phyloP scores from a whole-genome alignment of 768 basidiomycete genomes.

The Tulasnella sp. region DNA sequence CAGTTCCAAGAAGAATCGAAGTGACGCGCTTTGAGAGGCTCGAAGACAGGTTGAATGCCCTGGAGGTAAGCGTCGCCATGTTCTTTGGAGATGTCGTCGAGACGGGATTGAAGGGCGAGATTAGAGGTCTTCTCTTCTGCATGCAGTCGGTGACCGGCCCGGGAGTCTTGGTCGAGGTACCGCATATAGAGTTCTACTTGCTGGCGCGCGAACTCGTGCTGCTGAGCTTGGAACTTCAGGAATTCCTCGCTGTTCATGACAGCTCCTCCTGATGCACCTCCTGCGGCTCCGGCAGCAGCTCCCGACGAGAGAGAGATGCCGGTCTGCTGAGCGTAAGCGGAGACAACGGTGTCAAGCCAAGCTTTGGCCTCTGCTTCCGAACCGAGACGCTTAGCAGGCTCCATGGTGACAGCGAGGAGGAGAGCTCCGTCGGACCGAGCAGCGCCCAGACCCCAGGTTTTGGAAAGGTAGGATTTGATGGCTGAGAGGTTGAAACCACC shows the following conservation, averaged over 20 bases:
- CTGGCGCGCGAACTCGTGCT: conserved; percentile 83
- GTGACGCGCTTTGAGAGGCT: conserved; percentile 90
- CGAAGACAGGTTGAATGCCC: conserved; percentile 91
- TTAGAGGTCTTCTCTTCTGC: conserved; percentile 77
- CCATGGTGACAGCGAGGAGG: conserved; percentile 82
- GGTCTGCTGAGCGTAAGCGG: conserved; percentile 77
- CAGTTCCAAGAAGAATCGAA: conserved; percentile 99
- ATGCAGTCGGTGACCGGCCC: conserved; percentile 82
- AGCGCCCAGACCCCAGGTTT: conserved; percentile 93
- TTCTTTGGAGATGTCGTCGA: conserved; percentile 83
- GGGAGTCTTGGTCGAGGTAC: conserved; percentile 87
- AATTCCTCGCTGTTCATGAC: conserved; percentile 98
- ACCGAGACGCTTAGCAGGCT: conserved; percentile 86
- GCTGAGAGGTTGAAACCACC: conserved; percentile 94
- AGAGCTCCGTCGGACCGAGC: conserved; percentile 84
- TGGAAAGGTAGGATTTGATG: conserved; percentile 80
- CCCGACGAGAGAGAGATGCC: conserved; percentile 77
- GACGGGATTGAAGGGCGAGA: conserved; percentile 64
- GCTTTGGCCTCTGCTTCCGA: conserved; percentile 88
- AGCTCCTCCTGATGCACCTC: conserved; percentile 59
- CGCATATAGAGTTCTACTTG: conserved; percentile 97
- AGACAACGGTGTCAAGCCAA: conserved; percentile 83
- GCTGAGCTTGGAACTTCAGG: conserved; percentile 89
- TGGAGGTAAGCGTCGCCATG: conserved; percentile 92
- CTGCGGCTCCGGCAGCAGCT: conserved; percentile 50